A percentile compares a stretch with the other conserved stretches of the same genome.
phyloP scores from a whole-genome alignment of 352 stramenopile genomes.

The Elongisporangium senticosum region DNA sequence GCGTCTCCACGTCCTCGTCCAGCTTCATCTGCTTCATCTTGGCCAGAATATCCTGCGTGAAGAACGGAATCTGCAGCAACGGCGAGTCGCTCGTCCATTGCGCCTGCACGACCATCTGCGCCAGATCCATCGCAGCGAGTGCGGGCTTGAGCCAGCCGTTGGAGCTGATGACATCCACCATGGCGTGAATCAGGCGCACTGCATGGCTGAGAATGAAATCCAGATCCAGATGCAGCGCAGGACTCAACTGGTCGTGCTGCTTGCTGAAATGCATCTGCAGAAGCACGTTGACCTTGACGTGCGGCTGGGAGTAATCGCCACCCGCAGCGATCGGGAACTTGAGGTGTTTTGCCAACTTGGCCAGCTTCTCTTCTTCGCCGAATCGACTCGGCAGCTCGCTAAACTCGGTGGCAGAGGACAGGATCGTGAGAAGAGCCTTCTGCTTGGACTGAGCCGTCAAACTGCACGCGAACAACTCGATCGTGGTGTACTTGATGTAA shows the following conservation, averaged over 20 bases:
- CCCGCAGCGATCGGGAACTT: constrained; percentile 88
- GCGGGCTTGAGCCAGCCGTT: constrained; percentile 98
- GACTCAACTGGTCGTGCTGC: constrained; percentile 83
- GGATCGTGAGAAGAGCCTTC: constrained; percentile 94
- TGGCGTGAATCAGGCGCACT: constrained; percentile 94
- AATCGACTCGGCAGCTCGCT: constrained; percentile 90
- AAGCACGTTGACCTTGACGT: constrained; percentile 96
- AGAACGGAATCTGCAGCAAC: constrained; percentile 96
- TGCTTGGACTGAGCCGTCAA: constrained; percentile 97
- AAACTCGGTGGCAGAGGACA: constrained; percentile 96
- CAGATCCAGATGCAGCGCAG: constrained; percentile 91
- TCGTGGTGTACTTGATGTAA: constrained; percentile 98
- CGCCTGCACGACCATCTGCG: constrained; percentile 98
- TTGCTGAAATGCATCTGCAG: constrained; percentile 97
- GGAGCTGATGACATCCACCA: constrained; percentile 99
- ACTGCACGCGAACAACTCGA: constrained; percentile 98
- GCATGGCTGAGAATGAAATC: constrained; percentile 88
- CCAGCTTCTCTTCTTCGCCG: constrained; percentile 92
- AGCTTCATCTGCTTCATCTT: constrained; percentile 51
- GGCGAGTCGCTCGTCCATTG: constrained; percentile 97
- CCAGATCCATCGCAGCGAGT: constrained; percentile 98
- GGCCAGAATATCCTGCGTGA: constrained; percentile 87
- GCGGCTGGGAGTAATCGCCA: constrained; percentile 89
- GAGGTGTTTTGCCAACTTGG: constrained; percentile 92
- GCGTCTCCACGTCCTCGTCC: constrained; percentile 72